Conservation (phyloP, 495 filamentous ascomycete species). For the Podospora appendiculata region DNA sequence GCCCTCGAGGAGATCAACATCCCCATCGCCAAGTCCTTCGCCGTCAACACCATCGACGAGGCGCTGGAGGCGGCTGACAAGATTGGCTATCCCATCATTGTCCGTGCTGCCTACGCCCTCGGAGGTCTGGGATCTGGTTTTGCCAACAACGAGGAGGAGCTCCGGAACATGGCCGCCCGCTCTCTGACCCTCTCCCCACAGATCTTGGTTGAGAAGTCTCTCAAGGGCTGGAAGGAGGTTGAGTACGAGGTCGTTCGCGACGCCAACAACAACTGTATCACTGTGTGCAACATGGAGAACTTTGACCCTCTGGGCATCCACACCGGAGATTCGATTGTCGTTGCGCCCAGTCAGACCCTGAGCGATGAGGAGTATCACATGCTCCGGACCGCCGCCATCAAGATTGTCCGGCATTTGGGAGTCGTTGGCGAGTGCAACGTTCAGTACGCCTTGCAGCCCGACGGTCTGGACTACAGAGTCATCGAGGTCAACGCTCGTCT, state of each 20-base stretch:
- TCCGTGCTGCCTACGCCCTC: constrained; percentile 90
- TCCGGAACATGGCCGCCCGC: constrained; percentile 83
- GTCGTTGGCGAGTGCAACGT: constrained; percentile 98
- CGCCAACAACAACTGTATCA: constrained; percentile 93
- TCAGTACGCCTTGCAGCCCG: constrained; percentile 91
- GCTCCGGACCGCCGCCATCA: constrained; percentile 92
- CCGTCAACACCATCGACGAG: constrained; percentile 82
- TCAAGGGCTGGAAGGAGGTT: constrained; percentile 98
- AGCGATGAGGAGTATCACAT: constrained; percentile 98
- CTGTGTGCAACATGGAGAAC: constrained; percentile 99
- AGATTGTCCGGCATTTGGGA: constrained; percentile 90
- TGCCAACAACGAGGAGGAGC: constrained; percentile 85
- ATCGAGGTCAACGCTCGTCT: constrained; percentile 98
- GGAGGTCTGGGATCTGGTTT: constrained; percentile 97
- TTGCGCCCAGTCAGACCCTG: constrained; percentile 90
- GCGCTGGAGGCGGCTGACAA: constrained; percentile 76
- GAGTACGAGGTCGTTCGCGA: constrained; percentile 97
- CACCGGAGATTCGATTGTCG: constrained; percentile 95
- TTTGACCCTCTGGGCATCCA: constrained; percentile 96
- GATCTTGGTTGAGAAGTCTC: constrained; percentile 97
- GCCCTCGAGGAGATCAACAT: constrained; percentile 87
- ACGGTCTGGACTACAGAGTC: constrained; percentile 91
- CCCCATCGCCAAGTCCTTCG: constrained; percentile 91
- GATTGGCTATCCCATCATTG: constrained; percentile 95
- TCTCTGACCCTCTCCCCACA: constrained; percentile 94